Evolutionary conservation across 371 early-diverging fungal species (phyloP), one percentile per base, ranked within the genome.

Genomic region (Mucor lusitanicus): DNA sequence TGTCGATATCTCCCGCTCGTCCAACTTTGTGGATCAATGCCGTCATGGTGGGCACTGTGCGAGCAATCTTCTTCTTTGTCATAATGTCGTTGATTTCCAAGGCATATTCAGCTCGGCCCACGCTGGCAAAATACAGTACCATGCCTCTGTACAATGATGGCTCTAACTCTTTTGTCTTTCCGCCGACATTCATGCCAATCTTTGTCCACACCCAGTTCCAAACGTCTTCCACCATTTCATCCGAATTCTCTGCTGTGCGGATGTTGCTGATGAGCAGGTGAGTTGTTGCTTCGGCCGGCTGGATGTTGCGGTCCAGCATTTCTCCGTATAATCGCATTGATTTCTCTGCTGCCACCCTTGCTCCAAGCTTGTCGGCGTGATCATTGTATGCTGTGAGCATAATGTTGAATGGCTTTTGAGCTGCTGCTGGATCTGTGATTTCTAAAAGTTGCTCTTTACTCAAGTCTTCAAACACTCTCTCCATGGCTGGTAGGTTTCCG

Each of bases 11-110:
- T 1, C 83, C 83, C 9, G 68, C 64, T 44, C 81, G 71, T 12
- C 83, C 83, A 1, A 81, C 76, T 70, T 83, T 80, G 66, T 83
- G 83, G 17, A 83, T 74, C n/a, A 83, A 65, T 1, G 81, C 77
- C 9, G 79, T 81, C 67, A 77, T 74, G 61, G 70, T 64, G 4
- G 66, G 76, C 12, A 70, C 57, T 39, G 72, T 74, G 1, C 76
- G 73, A 9, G 68, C 58, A 30, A 83, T 77, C 0, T 72, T 68
- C 33, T 68, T 66, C 28, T 75, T 71, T 23, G 56, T 61, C 77
- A 83, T 83, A 32, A 72, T 68, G 48, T 83, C 83, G 25, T 79
- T 74, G 32, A 83, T 66, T 32, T 77, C 73, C 3, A 83, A 60
- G 0, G 76, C 79, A 63, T 74, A 77, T 21, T 81, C 75, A 25